Base-by-base conservation (phyloP, 345 rosid genomes). In the Atalantia buxifolia region DNA sequence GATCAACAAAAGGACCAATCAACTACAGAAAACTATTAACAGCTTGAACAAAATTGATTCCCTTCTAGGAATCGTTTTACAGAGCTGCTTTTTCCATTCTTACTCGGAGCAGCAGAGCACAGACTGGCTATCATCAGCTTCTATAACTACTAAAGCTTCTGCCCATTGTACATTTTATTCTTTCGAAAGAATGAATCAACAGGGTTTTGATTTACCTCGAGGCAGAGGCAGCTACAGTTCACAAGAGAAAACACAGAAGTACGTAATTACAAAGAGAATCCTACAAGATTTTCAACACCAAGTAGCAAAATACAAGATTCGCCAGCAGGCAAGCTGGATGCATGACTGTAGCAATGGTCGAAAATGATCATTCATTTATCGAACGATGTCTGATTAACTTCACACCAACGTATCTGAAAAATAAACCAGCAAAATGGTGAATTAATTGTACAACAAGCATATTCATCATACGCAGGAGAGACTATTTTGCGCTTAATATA, bases 361-460 rank as follows among this genome's bases (percentile, higher is more conserved):
- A 31, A 71, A 72, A 55, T 19, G 31, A 35, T 82, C 81, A 81
- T 76, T 70, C 21, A 27, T 48, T 12, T 75, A 66, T 64, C 79
- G 28, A 65, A 40, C 94, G 81, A 76, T 91, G 87, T 64, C 67
- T 84, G 71, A 80, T 81, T 50, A 92, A 83, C 86, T 85, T 81
- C 85, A 86, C 48, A 19, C 97, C 93, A 69, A 86, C 78, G 64
- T 92, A 87, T 81, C 93, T 92, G 86, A 65, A 75, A 85, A 69
- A 62, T 67, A 21, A 59, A 62, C 50, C 25, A 27, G 53, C 63
- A 74, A 3, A 33, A 9, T 38, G 35, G 75, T 24, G 24, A 33
- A 56, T 68, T 55, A 71, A 62, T 71, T 31, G 19, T 33, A 28
- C 45, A 59, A 62, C 50, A 36, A 21, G 77, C 28, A 28, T 7